These are phyloP conservation scores for Colletotrichum echinochloae DNA, from an alignment of 2,329 filamentous ascomycete genomes.

Conservation along the genomic window DNA sequence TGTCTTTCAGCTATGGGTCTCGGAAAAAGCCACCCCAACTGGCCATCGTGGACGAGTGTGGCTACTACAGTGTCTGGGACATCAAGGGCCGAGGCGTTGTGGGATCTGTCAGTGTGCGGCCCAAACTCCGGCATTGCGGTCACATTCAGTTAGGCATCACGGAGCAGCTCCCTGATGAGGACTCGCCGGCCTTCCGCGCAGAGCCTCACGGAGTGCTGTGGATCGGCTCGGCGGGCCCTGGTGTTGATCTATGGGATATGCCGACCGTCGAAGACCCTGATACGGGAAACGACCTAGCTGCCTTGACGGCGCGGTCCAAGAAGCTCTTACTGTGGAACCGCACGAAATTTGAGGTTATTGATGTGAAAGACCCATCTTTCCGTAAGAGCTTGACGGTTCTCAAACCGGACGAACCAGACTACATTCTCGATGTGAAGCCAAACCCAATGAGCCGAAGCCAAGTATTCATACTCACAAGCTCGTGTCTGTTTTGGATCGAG, in stretches of 20 bases:
- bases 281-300: conserved; percentile 24
- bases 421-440: conserved; percentile 67
- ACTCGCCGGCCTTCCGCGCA: conserved; percentile 45
- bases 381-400: conserved; percentile 44
- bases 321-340: conserved; percentile 53
- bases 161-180: conserved; percentile 47
- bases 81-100: conserved; percentile 55
- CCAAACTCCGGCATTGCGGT: conserved; percentile 54
- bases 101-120: conserved; percentile 50
- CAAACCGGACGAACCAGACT: conserved; percentile 48
- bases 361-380: conserved; percentile 50
- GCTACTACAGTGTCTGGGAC: conserved; percentile 77
- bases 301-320: conserved; percentile 32
- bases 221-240: conserved; percentile 49
- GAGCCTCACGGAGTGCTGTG: conserved; percentile 59
- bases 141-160: conserved; percentile 57
- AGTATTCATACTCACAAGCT: conserved; percentile 70
- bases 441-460: conserved; percentile 61
- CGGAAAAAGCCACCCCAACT: conserved; percentile 68
- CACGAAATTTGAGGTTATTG: conserved; percentile 50
- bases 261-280: conserved; percentile 31
- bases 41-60: conserved; percentile 73
- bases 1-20: conserved; percentile 70
- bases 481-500: conserved; percentile 62
- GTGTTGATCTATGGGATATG: conserved; percentile 45